Base-by-base conservation (phyloP, 257 asterid genomes). In the Salvia miltiorrhiza region DNA sequence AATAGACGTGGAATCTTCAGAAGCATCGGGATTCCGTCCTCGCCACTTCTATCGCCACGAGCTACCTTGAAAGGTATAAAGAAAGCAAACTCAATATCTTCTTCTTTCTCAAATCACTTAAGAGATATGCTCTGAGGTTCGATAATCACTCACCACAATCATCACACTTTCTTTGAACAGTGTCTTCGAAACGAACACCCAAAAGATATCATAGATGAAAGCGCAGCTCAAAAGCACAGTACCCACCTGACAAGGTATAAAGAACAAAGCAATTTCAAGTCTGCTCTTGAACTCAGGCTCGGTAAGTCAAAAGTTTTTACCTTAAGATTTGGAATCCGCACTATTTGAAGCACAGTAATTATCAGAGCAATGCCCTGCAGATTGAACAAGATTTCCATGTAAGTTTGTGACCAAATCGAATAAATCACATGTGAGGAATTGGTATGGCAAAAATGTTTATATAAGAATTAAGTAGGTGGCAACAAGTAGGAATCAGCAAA, bases 301-400 rank as follows among this genome's bases (percentile, higher is more conserved):
- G 14, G 44, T 24, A 23, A 65, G 23, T 35, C 63, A 24, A 54
- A 70, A n/a, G 59, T 23, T 12, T 35, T 85, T 81, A 89, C 98
- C 98, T 92, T 88, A 78, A 92, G 98, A 83, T 92, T 90, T 53
- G 98, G 98, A 73, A 92, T 83, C 65, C 89, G 89, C 11, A 92
- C 92, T 47, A 92, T 92, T 83, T 92, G 98, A 80, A 92, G 88
- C 77, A 92, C 98, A 4, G 96, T 92, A 69, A 85, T 87, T 55
- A 92, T 92, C 67, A 92, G 80, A 20, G 97, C 80, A 70, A 92
- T 85, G 13, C 98, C 98, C 98, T 92, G n/a, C n/a, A n/a, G 90
- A 72, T 69, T 17, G 63, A 72, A 73, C 61, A 32, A 75, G 52
- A 53, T 32, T 16, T 19, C 63, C 61, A 67, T 24, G 67, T 43